Evolutionary conservation across 164 flowering plant species (phyloP).

Genomic region (Berberis vulgaris): DNA sequence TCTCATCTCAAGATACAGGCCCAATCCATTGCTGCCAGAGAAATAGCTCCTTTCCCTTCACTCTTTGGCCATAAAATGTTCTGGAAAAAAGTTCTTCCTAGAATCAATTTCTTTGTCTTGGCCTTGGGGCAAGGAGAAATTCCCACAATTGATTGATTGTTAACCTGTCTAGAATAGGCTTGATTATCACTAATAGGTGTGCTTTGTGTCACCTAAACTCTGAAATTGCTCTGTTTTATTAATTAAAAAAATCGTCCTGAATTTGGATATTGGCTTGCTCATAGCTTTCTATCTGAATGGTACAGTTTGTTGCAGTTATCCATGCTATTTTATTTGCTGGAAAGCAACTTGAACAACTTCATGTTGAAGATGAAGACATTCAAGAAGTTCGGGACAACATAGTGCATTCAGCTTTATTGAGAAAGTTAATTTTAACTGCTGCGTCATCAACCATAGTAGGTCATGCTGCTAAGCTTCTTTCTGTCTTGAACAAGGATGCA

Average conservation of each 20-base stretch:
- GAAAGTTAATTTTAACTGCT: slow-evolving; percentile 61
- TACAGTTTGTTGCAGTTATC: slow-evolving; percentile 75
- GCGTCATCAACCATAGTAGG: slow-evolving; percentile 51
- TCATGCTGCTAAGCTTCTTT: slow-evolving; percentile 56
- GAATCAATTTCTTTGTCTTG: no score
- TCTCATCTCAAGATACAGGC: no score
- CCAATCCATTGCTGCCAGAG: no score
- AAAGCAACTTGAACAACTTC: slow-evolving; percentile 71
- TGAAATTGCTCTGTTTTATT: no score
- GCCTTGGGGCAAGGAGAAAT: no score
- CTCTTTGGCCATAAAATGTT: no score
- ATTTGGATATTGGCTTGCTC: background rate
- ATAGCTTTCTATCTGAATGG: slow-evolving; percentile 13
- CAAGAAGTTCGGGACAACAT: slow-evolving; percentile 13
- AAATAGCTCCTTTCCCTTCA: no score
- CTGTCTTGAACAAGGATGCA: slow-evolving; percentile 70
- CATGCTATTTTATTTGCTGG: slow-evolving; percentile 70
- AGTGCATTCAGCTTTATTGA: slow-evolving; percentile 47
- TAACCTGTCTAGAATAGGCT: no score
- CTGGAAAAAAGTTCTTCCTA: no score
- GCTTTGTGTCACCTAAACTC: no score
- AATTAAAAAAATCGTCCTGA: background rate
- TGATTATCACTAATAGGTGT: no score
- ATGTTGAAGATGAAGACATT: slow-evolving; percentile 26
- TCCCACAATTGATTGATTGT: no score